Percentiles rank a stretch among this genome's conserved stretches.
phyloP scores from a whole-genome alignment of 2,329 filamentous ascomycete species.

The Kalmusia sp. region DNA sequence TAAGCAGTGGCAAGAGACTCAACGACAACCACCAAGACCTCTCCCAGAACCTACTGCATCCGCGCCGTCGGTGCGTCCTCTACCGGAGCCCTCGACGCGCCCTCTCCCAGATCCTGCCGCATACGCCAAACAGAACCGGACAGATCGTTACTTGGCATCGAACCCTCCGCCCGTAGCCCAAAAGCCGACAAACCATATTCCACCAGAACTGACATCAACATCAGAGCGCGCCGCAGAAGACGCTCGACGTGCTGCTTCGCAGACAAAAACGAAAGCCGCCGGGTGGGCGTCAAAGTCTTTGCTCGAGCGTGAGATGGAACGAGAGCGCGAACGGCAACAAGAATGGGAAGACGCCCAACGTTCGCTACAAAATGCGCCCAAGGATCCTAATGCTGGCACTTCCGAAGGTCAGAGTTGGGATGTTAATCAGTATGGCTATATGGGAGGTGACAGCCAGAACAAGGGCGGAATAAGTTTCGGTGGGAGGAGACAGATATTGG shows the following conservation, averaged over 20 bases:
- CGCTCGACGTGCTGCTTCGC: slow-evolving; percentile 64
- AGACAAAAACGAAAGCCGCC: slow-evolving; percentile 67
- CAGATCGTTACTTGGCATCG: slow-evolving; percentile 64
- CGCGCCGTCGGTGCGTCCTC: slow-evolving; percentile 55
- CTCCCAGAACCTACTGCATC: slow-evolving; percentile 41
- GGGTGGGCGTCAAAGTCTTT: slow-evolving; percentile 73
- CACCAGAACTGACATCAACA: slow-evolving; percentile 63
- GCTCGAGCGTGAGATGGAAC: slow-evolving; percentile 81
- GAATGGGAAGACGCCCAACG: slow-evolving; percentile 82
- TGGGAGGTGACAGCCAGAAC: slow-evolving; percentile 78
- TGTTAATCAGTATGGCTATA: slow-evolving; percentile 77
- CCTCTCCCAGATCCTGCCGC: slow-evolving; percentile 43
- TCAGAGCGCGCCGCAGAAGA: slow-evolving; percentile 70
- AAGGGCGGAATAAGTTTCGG: slow-evolving; percentile 66
- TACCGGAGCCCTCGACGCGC: slow-evolving; percentile 47
- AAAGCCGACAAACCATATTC: slow-evolving; percentile 49
- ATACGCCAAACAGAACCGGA: slow-evolving; percentile 53
- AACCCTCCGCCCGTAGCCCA: slow-evolving; percentile 59
- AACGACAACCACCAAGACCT: slow-evolving; percentile 43
- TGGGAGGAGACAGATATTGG: slow-evolving; percentile 78
- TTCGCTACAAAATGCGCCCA: slow-evolving; percentile 64
- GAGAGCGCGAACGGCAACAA: slow-evolving; percentile 75
- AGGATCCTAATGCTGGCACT: slow-evolving; percentile 65
- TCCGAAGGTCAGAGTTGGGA: slow-evolving; percentile 78
- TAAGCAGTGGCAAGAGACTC: slow-evolving; percentile 60